Evolutionary conservation across 495 filamentous ascomycete species (phyloP).

Genomic region (Trichoderma orchidacearum): DNA sequence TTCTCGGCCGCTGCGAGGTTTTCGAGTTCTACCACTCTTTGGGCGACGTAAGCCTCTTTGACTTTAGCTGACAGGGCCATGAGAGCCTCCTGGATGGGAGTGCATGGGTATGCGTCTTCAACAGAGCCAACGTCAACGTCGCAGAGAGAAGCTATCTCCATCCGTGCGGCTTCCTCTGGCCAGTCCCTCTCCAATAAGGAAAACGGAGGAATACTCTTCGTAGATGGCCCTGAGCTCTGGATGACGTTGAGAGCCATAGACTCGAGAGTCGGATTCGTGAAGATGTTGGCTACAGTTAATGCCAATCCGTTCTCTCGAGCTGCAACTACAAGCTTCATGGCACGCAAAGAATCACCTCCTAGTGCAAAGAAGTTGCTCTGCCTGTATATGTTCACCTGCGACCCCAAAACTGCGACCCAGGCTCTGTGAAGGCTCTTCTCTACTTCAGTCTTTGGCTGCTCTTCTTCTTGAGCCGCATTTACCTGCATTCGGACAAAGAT

Average conservation of each 20-base stretch:
- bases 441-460: conserved; percentile 15
- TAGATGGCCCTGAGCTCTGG: conserved; percentile 1
- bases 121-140: conserved; percentile 16
- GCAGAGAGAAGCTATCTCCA: conserved; percentile 16
- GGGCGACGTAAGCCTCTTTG: conserved; percentile 43
- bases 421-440: conserved; percentile 14
- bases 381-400: conserved; percentile 11
- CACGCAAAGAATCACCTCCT: conserved; percentile 39
- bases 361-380: conserved; percentile 38
- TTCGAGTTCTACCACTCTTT: conserved; percentile 22
- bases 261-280: conserved; percentile 21
- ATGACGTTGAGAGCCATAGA: conserved; percentile 22
- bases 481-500: conserved; percentile 13
- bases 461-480: conserved; percentile 1
- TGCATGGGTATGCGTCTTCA: conserved; percentile 58
- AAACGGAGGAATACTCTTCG: conserved; percentile 11
- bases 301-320: conserved; percentile 18
- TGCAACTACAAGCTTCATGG: conserved; percentile 38
- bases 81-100: conserved; percentile 56
- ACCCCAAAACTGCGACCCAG: conserved; percentile 19
- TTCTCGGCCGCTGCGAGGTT: conserved; percentile 16
- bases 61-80: conserved; percentile 47
- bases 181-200: conserved; percentile 15
- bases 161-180: conserved; percentile 10
- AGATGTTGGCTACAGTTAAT: conserved; percentile 32